Evolutionary conservation across 495 filamentous ascomycete genomes (phyloP), one percentile per base, ranked within the genome.

Genomic region (Pseudoneurospora amorphoporcata): DNA sequence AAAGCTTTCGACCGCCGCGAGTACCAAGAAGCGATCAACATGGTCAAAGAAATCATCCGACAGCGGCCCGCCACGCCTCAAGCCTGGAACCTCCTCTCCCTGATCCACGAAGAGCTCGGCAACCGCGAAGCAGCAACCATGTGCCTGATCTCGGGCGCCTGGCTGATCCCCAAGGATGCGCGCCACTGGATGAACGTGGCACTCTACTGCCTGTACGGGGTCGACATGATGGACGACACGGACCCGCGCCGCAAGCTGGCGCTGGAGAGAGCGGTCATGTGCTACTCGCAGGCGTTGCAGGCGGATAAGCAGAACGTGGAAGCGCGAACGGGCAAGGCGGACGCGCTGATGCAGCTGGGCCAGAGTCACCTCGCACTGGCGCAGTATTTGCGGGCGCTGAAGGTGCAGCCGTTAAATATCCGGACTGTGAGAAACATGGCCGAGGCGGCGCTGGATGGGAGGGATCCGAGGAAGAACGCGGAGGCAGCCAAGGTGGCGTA

Each of bases 51-150:
- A 76, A 91, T 94, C 12, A 89, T 97, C 70, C 87, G 92, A 72
- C 86, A 90, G 75, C 97, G 97, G 77, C 91, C 92, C 16, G 94
- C 97, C 78, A 92, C 94, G 71, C 91, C 91, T 73, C 85, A 88
- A 29, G 91, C 94, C 38, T 94, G 95, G 87, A 88, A 87, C 23
- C 80, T 95, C 39, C 79, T 95, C 12, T 90, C 92, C 0, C 88
- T 93, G 39, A 89, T 94, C 68, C 89, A 91, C 76, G 79, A 89
- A 45, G 88, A 90, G 71, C 85, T 90, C 74, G 92, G 90, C 4
- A 85, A 93, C 61, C 84, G 87, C 47, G 86, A 90, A 72, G 88
- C 92, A 70, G 88, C 92, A 12, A 77, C 94, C 40, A 86, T 85
- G 29, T 91, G 91, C 72, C 81, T 91, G 39, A 88, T 91, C 73